Percentiles rank a stretch among this genome's conserved stretches.
Evolutionary conservation across 2,329 filamentous ascomycete species (phyloP).

Genomic region (Aspergillus jensenii): DNA sequence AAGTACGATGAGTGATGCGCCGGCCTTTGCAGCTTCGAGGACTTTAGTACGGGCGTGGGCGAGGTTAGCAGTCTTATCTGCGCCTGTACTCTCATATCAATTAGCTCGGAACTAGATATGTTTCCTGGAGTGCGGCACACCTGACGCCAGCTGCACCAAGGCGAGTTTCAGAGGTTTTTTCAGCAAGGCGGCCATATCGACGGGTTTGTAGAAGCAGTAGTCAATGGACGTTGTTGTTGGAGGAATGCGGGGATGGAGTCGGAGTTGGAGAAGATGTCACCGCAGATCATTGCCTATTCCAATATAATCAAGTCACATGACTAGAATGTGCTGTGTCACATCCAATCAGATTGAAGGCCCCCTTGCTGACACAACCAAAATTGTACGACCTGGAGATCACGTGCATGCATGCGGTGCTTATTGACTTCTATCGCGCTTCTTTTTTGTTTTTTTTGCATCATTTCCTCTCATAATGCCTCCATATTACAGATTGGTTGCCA

Average conservation of each 20-base stretch:
- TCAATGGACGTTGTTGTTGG: not conserved
- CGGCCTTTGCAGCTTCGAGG: constrained; percentile 70
- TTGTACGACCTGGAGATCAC: not conserved
- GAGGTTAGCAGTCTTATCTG: constrained; percentile 85
- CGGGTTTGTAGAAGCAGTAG: not conserved
- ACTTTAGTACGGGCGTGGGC: constrained; percentile 77
- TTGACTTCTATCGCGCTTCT: not conserved
- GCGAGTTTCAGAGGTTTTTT: constrained; percentile 77
- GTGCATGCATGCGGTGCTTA: not conserved
- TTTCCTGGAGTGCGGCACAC: constrained; percentile 35
- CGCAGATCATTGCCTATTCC: not conserved
- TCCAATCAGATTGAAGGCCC: not conserved
- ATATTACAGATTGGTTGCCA: not conserved
- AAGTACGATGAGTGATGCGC: constrained; percentile 84
- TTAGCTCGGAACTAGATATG: not conserved
- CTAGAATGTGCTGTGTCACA: not conserved
- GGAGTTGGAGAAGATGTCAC: constrained; percentile 3
- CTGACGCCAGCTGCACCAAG: constrained; percentile 77
- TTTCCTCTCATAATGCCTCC: not conserved
- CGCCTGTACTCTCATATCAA: constrained; percentile 43
- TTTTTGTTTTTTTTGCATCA: not conserved
- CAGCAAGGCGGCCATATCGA: constrained; percentile 56
- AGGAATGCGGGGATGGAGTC: not conserved
- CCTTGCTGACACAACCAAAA: not conserved
- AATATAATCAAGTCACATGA: not conserved